A percentile compares a stretch with the other conserved stretches of the same genome.
These are phyloP conservation scores for Penicillium palitans DNA, from an alignment of 2,329 filamentous ascomycete species.

Conservation along the genomic window DNA sequence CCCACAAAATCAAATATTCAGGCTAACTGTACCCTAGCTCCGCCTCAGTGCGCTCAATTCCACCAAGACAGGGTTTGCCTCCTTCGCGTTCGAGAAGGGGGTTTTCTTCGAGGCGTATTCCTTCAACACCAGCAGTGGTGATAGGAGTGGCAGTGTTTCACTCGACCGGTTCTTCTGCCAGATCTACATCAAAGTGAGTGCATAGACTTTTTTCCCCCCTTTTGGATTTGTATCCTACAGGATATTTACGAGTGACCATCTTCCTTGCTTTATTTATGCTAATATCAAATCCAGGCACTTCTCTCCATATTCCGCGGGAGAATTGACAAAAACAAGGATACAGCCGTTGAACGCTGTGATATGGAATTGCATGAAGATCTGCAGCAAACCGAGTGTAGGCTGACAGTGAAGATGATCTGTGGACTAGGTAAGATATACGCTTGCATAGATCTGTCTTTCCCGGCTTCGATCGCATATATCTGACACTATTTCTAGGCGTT, in stretches of 20 bases:
- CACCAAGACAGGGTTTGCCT: conserved; percentile 64
- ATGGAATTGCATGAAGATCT: conserved; percentile 59
- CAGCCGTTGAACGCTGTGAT: conserved; percentile 62
- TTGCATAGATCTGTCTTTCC: not conserved
- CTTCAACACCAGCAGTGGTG: conserved; percentile 44
- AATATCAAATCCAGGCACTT: conserved; percentile 45
- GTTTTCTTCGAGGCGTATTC: conserved; percentile 61
- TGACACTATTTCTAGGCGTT: conserved; percentile 48
- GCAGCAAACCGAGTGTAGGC: conserved; percentile 59
- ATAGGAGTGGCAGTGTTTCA: conserved; percentile 29
- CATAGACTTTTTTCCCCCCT: conserved; percentile 17
- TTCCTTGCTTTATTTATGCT: conserved; percentile 2
- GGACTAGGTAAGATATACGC: conserved; percentile 51
- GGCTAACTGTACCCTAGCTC: conserved; percentile 45
- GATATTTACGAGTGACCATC: not conserved
- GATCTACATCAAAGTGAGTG: conserved; percentile 56
- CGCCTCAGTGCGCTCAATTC: conserved; percentile 62
- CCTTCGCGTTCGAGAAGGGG: conserved; percentile 56
- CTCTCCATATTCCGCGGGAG: conserved; percentile 65
- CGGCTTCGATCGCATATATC: not conserved
- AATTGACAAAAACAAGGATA: conserved; percentile 59
- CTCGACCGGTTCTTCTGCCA: conserved; percentile 58
- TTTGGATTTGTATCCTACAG: not conserved
- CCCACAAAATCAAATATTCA: not conserved
- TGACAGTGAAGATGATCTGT: conserved; percentile 63